Base-by-base conservation (phyloP, 2,329 filamentous ascomycete species). In the Colletotrichum salicis region DNA sequence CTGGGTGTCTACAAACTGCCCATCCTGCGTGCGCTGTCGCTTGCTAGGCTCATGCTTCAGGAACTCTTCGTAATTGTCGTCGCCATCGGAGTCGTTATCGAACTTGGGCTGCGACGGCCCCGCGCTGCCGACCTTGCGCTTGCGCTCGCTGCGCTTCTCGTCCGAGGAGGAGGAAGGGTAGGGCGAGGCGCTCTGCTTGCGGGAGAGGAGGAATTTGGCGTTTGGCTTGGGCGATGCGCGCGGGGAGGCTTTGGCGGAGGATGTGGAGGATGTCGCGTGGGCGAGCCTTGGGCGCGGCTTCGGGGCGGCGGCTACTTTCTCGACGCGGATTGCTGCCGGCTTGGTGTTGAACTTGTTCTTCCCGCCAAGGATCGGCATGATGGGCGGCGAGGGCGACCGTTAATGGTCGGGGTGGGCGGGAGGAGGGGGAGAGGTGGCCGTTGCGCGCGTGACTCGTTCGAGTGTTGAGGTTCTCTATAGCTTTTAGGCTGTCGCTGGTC, bases 271-370 rank as follows among this genome's bases (percentile, higher is more conserved):
- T 64, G 77, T 73, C 64, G 75, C 74, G 64, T 80, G 76, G 61
- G 78, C 75, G 37, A 79, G 76, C 74, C 81, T 83, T 8, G 81
- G 79, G 58, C 80, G 82, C 10, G 81, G 82, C 57, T 82, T 80
- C 19, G 80, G 78, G 4, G 78, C 73, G 59, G 80, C 76, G 76
- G 88, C 82, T 64, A 88, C 86, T 74, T 85, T 86, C 77, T 89
- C 86, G 76, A 87, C 85, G 72, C 86, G 85, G 75, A 88, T 84
- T 71, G 83, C 84, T 68, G 85, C 84, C 64, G 84, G 82, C 73
- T 86, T 84, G 74, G 84, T 80, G 79, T 88, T 88, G 80, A 87
- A 85, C 77, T 87, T 89, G 73, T 82, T 83, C 73, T 84, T 85
- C 64, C 79, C 80, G 72, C 82, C 81, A 71, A 85, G 82, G 67